Percentiles rank a stretch among this genome's conserved stretches.
These are phyloP conservation scores for Mortierella sp. DNA, from an alignment of 371 early-diverging fungal species.

Conservation along the genomic window DNA sequence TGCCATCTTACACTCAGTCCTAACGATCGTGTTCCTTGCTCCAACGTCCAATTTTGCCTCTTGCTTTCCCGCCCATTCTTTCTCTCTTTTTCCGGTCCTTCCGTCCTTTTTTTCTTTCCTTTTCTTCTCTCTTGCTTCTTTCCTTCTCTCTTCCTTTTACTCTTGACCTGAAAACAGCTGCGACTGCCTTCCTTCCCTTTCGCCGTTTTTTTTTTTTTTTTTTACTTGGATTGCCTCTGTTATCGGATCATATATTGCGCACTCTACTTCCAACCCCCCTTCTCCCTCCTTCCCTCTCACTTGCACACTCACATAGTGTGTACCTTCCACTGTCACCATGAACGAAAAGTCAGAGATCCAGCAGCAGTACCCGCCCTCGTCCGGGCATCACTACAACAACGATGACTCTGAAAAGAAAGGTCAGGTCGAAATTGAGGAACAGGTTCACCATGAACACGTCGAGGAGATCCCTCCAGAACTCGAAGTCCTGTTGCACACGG, in stretches of 20 bases:
- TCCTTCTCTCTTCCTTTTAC: slow-evolving; percentile 1
- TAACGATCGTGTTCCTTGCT: too few relatives aligned
- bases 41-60: not conserved
- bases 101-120: not conserved
- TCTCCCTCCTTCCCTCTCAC: not conserved
- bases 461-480: slow-evolving; percentile 80
- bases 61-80: not conserved
- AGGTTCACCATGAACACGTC: slow-evolving; percentile 70
- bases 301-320: not conserved
- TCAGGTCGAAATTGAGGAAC: slow-evolving; percentile 58
- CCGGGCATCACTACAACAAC: not conserved
- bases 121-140: not conserved
- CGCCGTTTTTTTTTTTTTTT: not conserved
- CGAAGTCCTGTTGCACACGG: slow-evolving; percentile 75
- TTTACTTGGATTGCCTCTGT: not conserved
- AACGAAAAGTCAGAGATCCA: slow-evolving; percentile 38
- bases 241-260: not conserved
- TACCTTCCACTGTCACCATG: slow-evolving; percentile 13
- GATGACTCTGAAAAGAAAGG: slow-evolving; percentile 16
- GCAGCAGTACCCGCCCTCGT: slow-evolving; percentile 9
- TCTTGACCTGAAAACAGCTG: not conserved
- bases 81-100: not conserved
- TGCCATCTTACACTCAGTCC: too few relatives aligned
- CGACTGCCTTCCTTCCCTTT: not conserved
- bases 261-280: not conserved